Evolutionary conservation across 352 stramenopile species (phyloP).

Genomic region (Phytopythium cucurbitacearum): DNA sequence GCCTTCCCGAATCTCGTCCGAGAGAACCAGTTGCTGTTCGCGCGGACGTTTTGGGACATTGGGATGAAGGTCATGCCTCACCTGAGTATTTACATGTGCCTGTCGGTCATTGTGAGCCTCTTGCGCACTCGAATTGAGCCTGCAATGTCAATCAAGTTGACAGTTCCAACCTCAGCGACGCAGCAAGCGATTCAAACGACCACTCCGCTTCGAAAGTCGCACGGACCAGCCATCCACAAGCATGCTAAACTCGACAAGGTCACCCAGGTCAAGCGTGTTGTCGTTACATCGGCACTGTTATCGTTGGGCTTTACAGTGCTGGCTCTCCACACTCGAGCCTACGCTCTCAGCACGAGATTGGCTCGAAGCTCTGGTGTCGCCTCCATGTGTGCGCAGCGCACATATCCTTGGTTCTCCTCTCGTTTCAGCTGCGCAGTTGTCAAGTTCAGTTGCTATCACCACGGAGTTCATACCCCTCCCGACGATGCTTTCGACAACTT

Average conservation of each 20-base stretch:
- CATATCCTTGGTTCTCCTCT: conserved; percentile 31
- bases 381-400: conserved; percentile 15
- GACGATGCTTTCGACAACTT: conserved; percentile 6
- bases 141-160: too few species aligned
- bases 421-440: conserved; percentile 29
- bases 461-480: conserved; percentile 6
- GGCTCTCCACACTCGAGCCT: too few species aligned
- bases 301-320: too few species aligned
- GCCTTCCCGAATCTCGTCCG: conserved; percentile 39
- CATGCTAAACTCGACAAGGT: background rate
- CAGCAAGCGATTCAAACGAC: too few species aligned
- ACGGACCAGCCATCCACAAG: too few species aligned
- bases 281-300: too few species aligned
- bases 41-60: conserved; percentile 17
- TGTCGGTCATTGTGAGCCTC: conserved; percentile 2
- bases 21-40: conserved; percentile 40
- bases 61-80: conserved; percentile 30
- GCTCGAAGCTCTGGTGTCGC: too few species aligned
- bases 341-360: too few species aligned
- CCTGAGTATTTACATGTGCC: conserved; percentile 25
- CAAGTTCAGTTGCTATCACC: conserved; percentile 24
- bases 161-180: too few species aligned
- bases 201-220: too few species aligned
- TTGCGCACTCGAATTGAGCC: too few species aligned
- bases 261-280: too few species aligned